Percentiles rank a stretch among this genome's conserved stretches.
These are phyloP conservation scores for Melaleuca quinquenervia DNA, from an alignment of 345 rosid genomes.

Conservation along the genomic window DNA sequence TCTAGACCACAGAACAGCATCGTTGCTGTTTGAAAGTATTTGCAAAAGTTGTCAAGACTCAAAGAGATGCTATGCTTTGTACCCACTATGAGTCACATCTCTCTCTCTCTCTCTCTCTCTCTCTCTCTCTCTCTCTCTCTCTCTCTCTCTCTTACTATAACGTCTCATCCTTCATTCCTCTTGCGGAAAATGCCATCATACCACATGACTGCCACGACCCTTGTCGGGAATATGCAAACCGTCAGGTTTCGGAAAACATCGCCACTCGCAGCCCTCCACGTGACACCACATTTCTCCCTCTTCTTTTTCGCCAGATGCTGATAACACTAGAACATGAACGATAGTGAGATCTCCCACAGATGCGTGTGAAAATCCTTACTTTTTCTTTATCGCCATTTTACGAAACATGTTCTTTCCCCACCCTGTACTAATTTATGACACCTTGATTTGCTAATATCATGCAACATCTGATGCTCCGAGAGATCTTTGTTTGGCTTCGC, in stretches of 20 bases:
- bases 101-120: neutral
- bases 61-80: neutral
- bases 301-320: neutral
- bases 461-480: neutral
- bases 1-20: neutral
- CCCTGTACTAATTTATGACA: neutral
- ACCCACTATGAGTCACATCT: neutral
- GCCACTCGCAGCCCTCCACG: neutral
- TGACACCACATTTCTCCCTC: neutral
- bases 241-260: neutral
- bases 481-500: neutral
- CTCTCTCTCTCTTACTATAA: neutral
- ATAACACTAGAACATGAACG: neutral
- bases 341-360: neutral
- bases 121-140: neutral
- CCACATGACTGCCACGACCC: neutral
- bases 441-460: neutral
- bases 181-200: neutral
- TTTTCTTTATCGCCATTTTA: neutral
- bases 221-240: slow-evolving; percentile 1
- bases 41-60: neutral
- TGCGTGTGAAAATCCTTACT: neutral
- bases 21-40: neutral
- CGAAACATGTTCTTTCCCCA: neutral
- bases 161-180: neutral